A percentile compares a stretch with the other conserved stretches of the same genome.
phyloP scores from a whole-genome alignment of 257 asterid species.

The Solanum chmielewskii region DNA sequence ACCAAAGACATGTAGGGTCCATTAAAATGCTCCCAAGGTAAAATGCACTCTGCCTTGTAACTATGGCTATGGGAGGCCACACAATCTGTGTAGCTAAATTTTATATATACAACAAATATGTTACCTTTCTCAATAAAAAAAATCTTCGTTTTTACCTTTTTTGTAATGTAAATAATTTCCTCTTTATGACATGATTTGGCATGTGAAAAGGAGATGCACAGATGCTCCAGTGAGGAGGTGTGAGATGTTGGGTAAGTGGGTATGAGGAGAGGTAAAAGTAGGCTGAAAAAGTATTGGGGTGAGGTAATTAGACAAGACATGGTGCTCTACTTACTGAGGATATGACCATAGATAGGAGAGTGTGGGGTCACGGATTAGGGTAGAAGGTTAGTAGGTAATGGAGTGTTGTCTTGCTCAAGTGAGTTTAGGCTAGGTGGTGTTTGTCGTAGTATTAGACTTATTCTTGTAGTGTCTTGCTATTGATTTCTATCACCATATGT shows the following conservation, averaged over 20 bases:
- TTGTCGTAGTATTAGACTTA: background rate
- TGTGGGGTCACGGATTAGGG: background rate
- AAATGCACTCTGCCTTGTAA: background rate
- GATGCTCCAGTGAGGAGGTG: background rate
- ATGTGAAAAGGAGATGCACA: background rate
- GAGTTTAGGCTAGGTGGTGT: background rate
- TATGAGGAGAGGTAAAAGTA: background rate
- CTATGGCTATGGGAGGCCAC: background rate
- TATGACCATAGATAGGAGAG: background rate
- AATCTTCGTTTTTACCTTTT: background rate
- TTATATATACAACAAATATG: background rate
- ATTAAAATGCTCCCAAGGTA: background rate
- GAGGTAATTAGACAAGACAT: background rate
- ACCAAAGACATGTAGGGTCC: background rate
- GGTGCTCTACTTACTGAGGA: background rate
- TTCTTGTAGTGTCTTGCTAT: background rate
- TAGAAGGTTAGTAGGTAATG: background rate
- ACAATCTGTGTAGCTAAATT: background rate
- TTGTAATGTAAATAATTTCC: background rate
- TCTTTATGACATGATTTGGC: background rate
- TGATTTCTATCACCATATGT: background rate
- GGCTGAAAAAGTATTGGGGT: background rate
- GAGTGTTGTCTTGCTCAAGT: background rate
- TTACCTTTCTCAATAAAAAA: background rate
- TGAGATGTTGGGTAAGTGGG: background rate